A percentile compares a stretch with the other conserved stretches of the same genome.
These are phyloP conservation scores for Kodamaea laetipori DNA, from an alignment of 805 yeast genomes.

Conservation along the genomic window DNA sequence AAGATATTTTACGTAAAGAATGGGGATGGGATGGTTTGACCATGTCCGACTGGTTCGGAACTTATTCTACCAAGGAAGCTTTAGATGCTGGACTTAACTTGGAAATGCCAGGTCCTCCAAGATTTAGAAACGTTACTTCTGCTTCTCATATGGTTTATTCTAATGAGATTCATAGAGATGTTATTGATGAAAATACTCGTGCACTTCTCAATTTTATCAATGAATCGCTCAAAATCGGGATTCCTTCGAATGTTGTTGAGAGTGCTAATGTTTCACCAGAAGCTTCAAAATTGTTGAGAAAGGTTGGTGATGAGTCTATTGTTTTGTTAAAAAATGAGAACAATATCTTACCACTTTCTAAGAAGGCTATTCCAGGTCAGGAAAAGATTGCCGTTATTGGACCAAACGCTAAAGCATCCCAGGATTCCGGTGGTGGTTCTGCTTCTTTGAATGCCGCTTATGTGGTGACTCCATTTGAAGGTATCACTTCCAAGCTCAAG, in stretches of 20 bases:
- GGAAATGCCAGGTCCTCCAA: constrained; percentile 70
- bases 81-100: constrained; percentile 59
- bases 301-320: constrained; percentile 47
- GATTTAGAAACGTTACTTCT: constrained; percentile 45
- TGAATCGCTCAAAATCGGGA: constrained; percentile 41
- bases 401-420: constrained; percentile 54
- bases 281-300: constrained; percentile 15
- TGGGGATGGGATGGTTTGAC: constrained; percentile 59
- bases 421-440: constrained; percentile 64
- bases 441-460: constrained; percentile 54
- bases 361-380: constrained; percentile 10
- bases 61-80: constrained; percentile 49
- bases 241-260: constrained; percentile 40
- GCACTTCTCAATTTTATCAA: constrained; percentile 50
- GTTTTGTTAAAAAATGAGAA: constrained; percentile 59
- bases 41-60: constrained; percentile 69
- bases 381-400: constrained; percentile 56
- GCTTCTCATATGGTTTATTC: constrained; percentile 44
- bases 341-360: constrained; percentile 47
- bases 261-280: constrained; percentile 44
- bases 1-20: constrained; percentile 52
- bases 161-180: constrained; percentile 42
- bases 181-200: constrained; percentile 51
- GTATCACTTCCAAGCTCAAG: constrained; percentile 35
- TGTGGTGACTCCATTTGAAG: constrained; percentile 50